These are phyloP conservation scores for Sporisorium graminicola DNA, from an alignment of 1,284 basidiomycete species.

Conservation along the genomic window DNA sequence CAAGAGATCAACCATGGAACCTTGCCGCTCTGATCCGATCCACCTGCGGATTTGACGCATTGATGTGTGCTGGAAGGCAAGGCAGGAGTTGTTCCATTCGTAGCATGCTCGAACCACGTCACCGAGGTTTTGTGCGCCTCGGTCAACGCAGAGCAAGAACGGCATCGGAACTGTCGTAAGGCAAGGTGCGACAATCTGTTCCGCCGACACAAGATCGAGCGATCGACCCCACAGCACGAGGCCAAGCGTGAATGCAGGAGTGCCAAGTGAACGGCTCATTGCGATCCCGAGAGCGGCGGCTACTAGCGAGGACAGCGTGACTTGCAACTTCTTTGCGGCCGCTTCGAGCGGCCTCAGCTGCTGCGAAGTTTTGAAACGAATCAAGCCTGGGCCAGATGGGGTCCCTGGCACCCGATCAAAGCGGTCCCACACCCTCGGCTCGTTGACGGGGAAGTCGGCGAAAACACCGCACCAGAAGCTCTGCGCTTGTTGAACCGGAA, in stretches of 20 bases:
- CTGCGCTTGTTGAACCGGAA: background rate
- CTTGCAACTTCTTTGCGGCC: constrained; percentile 5
- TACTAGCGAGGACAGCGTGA: constrained; percentile 11
- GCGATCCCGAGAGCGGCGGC: constrained; percentile 11
- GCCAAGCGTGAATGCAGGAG: constrained; percentile 14
- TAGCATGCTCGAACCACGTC: constrained; percentile 8
- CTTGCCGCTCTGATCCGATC: constrained; percentile 15
- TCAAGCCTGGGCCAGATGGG: background rate
- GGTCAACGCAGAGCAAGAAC: constrained; percentile 1
- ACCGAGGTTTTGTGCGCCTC: background rate
- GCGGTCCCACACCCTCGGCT: constrained; percentile 1
- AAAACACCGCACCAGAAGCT: constrained; percentile 15
- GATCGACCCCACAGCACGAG: constrained; percentile 17
- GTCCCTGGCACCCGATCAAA: background rate
- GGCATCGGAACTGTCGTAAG: constrained; percentile 14
- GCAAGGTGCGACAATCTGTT: constrained; percentile 10
- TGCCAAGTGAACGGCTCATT: constrained; percentile 5
- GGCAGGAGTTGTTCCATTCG: constrained; percentile 16
- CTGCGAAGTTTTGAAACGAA: constrained; percentile 6
- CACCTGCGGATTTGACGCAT: constrained; percentile 20
- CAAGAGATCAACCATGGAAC: constrained; percentile 10
- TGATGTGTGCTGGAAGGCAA: constrained; percentile 17
- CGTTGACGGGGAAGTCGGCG: constrained; percentile 11
- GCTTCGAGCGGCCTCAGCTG: constrained; percentile 8
- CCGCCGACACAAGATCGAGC: constrained; percentile 12